phyloP scores from a whole-genome alignment of 2,329 filamentous ascomycete genomes.

The Immersiporthe knoxdaviesiana region DNA sequence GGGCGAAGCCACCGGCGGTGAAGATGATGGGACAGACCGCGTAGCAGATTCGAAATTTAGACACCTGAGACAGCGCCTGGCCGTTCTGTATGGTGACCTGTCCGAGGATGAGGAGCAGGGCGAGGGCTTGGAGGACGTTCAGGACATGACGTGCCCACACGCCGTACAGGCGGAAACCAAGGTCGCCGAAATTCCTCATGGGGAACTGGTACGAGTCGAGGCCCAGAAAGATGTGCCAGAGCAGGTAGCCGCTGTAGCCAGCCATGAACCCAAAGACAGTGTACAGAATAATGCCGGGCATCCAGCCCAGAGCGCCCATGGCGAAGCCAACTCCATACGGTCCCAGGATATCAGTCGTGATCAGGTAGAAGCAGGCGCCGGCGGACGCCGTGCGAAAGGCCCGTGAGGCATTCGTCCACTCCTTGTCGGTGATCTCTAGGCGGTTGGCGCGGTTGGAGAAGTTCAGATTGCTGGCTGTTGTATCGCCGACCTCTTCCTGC shows the following conservation, averaged over 20 bases:
- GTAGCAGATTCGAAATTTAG: conserved; percentile 55
- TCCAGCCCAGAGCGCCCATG: conserved; percentile 35
- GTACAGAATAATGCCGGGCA: conserved; percentile 51
- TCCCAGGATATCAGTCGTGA: conserved; percentile 52
- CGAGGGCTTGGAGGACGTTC: conserved; percentile 52
- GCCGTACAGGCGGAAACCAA: conserved; percentile 52
- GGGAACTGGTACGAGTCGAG: conserved; percentile 52
- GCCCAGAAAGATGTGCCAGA: conserved; percentile 49
- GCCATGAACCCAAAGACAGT: conserved; percentile 48
- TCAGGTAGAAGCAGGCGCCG: conserved; percentile 51
- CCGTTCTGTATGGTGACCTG: conserved; percentile 57
- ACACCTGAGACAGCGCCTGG: conserved; percentile 57
- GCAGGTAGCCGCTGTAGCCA: conserved; percentile 48
- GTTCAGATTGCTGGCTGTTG: conserved; percentile 19
- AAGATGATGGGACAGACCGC: conserved; percentile 56
- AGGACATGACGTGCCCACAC: conserved; percentile 47
- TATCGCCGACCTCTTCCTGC: conserved; percentile 18
- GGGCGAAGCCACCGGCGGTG: conserved; percentile 51
- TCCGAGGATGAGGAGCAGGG: conserved; percentile 54
- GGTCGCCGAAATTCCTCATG: conserved; percentile 50
- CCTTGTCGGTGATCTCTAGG: conserved; percentile 42
- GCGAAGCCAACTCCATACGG: conserved; percentile 45
- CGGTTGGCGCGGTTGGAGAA: conserved; percentile 25
- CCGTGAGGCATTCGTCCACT: conserved; percentile 52
- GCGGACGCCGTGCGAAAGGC: conserved; percentile 49